Evolutionary conservation across 2,329 filamentous ascomycete species (phyloP).

Genomic region (Neopestalotiopsis clavispora): DNA sequence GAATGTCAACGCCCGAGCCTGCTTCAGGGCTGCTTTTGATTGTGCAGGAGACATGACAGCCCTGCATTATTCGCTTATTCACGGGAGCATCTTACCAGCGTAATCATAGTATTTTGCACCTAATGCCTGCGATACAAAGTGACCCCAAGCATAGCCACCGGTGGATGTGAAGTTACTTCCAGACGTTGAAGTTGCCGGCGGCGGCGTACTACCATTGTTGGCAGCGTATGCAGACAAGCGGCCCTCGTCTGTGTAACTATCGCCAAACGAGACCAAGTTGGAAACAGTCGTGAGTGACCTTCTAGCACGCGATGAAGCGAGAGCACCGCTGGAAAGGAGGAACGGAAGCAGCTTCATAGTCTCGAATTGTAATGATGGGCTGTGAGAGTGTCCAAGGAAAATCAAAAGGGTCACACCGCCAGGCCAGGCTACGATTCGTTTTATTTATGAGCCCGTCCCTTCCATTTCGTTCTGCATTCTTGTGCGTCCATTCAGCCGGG

Average conservation of each 20-base stretch:
- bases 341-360: constrained; percentile 6
- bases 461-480: background rate
- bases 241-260: constrained; percentile 78
- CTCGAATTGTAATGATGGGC: background rate
- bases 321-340: constrained; percentile 16
- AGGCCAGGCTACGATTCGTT: no score
- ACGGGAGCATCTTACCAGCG: constrained; percentile 46
- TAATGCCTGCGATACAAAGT: constrained; percentile 66
- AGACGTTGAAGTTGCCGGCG: constrained; percentile 57
- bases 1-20: background rate
- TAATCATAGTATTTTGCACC: constrained; percentile 68
- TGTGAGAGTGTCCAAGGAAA: background rate
- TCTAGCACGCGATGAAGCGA: constrained; percentile 24
- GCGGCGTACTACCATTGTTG: constrained; percentile 64
- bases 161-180: constrained; percentile 58
- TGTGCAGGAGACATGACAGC: background rate
- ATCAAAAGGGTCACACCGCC: background rate
- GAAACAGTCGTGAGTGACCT: constrained; percentile 52
- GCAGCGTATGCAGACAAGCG: constrained; percentile 66
- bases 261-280: constrained; percentile 72
- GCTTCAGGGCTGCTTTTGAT: background rate
- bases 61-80: background rate
- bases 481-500: background rate
- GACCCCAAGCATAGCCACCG: constrained; percentile 72
- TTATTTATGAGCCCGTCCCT: background rate